Evolutionary conservation across 176 grass and related monocot genomes (phyloP).

Genomic region (Themeda triandra): DNA sequence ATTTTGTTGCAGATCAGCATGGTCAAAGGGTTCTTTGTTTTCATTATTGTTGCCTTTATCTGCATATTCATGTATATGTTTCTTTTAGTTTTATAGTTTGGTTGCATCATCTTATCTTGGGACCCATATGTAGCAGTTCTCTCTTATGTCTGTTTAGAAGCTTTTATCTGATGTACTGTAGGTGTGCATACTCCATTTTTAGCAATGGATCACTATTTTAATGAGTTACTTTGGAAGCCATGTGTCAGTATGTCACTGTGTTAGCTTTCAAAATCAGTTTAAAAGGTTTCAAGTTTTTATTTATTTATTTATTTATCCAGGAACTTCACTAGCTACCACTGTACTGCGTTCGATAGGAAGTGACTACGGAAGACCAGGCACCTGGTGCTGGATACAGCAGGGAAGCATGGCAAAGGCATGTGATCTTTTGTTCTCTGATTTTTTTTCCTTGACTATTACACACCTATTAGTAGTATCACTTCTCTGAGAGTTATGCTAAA

Average conservation of each 20-base stretch:
- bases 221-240: background rate
- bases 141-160: background rate
- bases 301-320: conserved; percentile 31
- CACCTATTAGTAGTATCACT: background rate
- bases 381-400: conserved; percentile 92
- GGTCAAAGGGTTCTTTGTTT: background rate
- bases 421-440: background rate
- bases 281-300: background rate
- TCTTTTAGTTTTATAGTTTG: conserved; percentile 1
- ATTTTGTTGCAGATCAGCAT: background rate
- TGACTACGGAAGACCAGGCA: conserved; percentile 68
- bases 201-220: background rate
- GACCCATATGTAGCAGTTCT: background rate
- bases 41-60: background rate
- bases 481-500: background rate
- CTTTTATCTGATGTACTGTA: background rate
- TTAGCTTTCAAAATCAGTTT: no score
- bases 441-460: background rate
- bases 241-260: no score
- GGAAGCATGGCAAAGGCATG: conserved; percentile 76
- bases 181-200: background rate
- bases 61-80: background rate
- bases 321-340: conserved; percentile 78
- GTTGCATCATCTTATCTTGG: background rate
- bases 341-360: conserved; percentile 81